A percentile compares a stretch with the other conserved stretches of the same genome.
These are phyloP conservation scores for Arthroderma uncinatum DNA, from an alignment of 2,329 filamentous ascomycete genomes.

Conservation along the genomic window DNA sequence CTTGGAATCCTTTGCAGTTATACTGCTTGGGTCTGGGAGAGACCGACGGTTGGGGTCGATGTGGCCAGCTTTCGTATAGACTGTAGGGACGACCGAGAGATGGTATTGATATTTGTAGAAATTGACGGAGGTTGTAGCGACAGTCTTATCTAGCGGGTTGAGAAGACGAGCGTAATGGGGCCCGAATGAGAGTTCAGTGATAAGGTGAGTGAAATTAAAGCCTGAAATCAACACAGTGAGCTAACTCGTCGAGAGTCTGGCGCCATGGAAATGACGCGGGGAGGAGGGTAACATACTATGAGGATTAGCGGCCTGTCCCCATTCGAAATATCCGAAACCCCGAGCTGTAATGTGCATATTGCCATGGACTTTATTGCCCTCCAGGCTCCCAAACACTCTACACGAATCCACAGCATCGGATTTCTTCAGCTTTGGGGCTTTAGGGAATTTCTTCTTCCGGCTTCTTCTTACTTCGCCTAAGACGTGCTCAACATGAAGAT, in stretches of 20 bases:
- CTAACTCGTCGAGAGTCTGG: not conserved
- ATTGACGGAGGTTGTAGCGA: conserved; percentile 60
- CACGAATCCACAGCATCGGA: conserved; percentile 59
- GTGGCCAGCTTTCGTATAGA: conserved; percentile 54
- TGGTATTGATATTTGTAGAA: conserved; percentile 99
- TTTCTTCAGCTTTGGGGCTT: conserved; percentile 57
- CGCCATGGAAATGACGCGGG: not conserved
- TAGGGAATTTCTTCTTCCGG: conserved; percentile 53
- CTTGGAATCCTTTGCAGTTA: conserved; percentile 26
- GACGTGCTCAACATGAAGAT: conserved; percentile 88
- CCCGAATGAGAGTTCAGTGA: conserved; percentile 92
- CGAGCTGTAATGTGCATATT: conserved; percentile 96
- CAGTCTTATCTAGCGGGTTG: conserved; percentile 88
- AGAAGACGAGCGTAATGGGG: conserved; percentile 89
- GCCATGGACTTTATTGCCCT: conserved; percentile 92
- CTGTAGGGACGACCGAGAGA: conserved; percentile 83
- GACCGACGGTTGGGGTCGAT: conserved; percentile 35
- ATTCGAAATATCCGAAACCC: conserved; percentile 85
- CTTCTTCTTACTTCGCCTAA: conserved; percentile 60
- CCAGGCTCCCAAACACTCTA: conserved; percentile 76
- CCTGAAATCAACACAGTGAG: conserved; percentile 36
- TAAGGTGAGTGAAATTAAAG: conserved; percentile 96
- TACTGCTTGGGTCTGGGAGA: conserved; percentile 27
- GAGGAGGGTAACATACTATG: conserved; percentile 40
- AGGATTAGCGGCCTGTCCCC: conserved; percentile 72